These are phyloP conservation scores for Scutellaria galericulata DNA, from an alignment of 257 asterid species.

Conservation along the genomic window DNA sequence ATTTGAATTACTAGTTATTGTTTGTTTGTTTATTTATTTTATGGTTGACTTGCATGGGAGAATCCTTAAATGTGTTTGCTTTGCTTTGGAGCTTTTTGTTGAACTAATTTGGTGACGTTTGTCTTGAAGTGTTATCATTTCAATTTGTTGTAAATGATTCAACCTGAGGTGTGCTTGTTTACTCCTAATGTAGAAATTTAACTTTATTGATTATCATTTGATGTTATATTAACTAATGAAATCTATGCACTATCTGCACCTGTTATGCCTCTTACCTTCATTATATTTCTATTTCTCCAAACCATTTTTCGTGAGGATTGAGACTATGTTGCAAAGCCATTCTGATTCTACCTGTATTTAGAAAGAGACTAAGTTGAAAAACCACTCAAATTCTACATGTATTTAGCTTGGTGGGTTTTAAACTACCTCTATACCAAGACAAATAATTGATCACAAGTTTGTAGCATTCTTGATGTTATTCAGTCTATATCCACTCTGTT, in stretches of 20 bases:
- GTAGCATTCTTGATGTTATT: neutral
- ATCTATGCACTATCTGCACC: neutral
- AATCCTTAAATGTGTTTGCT: neutral
- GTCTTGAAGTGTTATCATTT: neutral
- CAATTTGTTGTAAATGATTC: neutral
- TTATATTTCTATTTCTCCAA: too few relatives aligned
- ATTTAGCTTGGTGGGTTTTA: neutral
- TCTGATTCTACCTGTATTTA: neutral
- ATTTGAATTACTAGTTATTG: neutral
- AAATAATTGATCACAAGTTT: neutral
- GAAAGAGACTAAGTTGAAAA: neutral
- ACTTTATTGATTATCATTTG: neutral
- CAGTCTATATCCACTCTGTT: neutral
- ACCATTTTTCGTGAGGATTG: neutral
- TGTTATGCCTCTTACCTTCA: neutral
- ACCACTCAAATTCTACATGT: too few relatives aligned
- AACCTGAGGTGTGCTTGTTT: neutral
- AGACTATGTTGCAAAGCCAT: neutral
- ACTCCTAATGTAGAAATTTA: neutral
- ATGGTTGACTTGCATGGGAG: neutral
- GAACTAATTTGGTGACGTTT: neutral
- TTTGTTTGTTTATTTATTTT: neutral
- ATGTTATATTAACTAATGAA: neutral
- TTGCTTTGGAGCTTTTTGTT: neutral
- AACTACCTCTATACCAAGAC: neutral